Conservation (phyloP, 352 stramenopile genomes). For the Globisporangium paddicum region DNA sequence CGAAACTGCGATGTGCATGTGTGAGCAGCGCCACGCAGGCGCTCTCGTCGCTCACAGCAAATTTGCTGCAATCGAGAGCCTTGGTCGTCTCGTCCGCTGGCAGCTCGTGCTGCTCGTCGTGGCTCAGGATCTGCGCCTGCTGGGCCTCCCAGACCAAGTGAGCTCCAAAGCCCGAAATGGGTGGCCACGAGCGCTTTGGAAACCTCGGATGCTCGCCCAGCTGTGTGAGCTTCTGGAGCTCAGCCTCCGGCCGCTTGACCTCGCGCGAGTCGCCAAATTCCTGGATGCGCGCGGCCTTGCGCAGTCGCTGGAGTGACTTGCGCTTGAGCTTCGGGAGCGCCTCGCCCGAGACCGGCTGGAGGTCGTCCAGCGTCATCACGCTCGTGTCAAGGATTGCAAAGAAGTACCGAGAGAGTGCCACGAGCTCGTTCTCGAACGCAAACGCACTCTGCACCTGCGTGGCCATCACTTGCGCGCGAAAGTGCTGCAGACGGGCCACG, state of each 20-base stretch:
- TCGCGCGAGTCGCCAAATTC: conserved; percentile 53
- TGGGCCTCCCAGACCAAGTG: conserved; percentile 23
- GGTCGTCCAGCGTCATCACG: conserved; percentile 55
- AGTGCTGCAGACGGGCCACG: conserved; percentile 20
- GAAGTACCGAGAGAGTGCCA: conserved; percentile 38
- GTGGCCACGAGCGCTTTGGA: conserved; percentile 38
- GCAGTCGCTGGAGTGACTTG: conserved; percentile 67
- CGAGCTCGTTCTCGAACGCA: conserved; percentile 46
- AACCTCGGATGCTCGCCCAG: conserved; percentile 45
- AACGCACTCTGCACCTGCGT: conserved; percentile 24
- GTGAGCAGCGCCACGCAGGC: conserved; percentile 47
- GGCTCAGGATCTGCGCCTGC: conserved; percentile 14
- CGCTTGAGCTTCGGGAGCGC: conserved; percentile 48
- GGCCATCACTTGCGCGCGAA: conserved; percentile 30
- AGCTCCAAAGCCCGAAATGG: conserved; percentile 41
- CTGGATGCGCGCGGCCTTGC: conserved; percentile 51
- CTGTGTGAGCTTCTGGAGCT: conserved; percentile 41
- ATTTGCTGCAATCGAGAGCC: conserved; percentile 12
- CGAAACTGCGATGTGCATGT: conserved; percentile 46
- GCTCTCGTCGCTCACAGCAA: conserved; percentile 21
- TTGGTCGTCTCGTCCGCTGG: conserved; percentile 19
- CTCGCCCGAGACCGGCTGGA: conserved; percentile 41
- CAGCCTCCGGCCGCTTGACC: conserved; percentile 35
- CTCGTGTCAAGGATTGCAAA: conserved; percentile 49
- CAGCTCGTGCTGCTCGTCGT: conserved; percentile 12